These are phyloP conservation scores for Chenopodium berlandieri DNA, from an alignment of 148 eudicot species.

Conservation along the genomic window DNA sequence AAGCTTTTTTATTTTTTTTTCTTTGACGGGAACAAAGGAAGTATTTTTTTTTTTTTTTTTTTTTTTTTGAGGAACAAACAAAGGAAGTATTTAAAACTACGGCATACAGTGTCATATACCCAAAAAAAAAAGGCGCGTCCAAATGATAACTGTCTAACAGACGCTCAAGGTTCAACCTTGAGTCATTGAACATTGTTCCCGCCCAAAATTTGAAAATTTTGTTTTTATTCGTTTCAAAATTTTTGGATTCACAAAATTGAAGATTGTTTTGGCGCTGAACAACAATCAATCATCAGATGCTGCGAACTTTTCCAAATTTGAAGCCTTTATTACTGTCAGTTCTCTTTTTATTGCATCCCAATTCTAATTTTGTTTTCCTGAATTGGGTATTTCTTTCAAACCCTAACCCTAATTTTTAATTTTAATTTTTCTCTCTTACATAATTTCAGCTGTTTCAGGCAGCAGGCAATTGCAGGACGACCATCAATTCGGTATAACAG, in stretches of 20 bases:
- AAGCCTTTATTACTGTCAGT: slow-evolving; percentile 12
- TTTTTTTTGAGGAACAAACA: no score
- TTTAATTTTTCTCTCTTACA: neutral
- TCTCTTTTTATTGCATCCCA: neutral
- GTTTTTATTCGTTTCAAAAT: neutral
- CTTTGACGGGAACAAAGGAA: no score
- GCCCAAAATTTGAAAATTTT: neutral
- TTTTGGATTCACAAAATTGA: neutral
- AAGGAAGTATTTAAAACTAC: no score
- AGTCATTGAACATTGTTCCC: slow-evolving; percentile 4
- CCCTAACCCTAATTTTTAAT: neutral
- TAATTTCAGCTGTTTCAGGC: slow-evolving; percentile 10
- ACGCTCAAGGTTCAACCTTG: no score
- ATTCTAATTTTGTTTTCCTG: neutral
- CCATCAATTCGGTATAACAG: neutral
- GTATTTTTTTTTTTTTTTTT: no score
- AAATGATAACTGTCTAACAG: no score
- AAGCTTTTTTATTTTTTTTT: no score
- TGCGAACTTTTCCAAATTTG: slow-evolving; percentile 18
- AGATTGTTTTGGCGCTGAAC: neutral
- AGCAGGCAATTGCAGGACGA: neutral
- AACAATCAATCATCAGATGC: slow-evolving; percentile 18
- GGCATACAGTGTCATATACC: no score
- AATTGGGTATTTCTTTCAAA: neutral
- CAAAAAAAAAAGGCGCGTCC: no score